Base-by-base conservation (phyloP, 208 protist genomes). In the Leishmania braziliensis region DNA sequence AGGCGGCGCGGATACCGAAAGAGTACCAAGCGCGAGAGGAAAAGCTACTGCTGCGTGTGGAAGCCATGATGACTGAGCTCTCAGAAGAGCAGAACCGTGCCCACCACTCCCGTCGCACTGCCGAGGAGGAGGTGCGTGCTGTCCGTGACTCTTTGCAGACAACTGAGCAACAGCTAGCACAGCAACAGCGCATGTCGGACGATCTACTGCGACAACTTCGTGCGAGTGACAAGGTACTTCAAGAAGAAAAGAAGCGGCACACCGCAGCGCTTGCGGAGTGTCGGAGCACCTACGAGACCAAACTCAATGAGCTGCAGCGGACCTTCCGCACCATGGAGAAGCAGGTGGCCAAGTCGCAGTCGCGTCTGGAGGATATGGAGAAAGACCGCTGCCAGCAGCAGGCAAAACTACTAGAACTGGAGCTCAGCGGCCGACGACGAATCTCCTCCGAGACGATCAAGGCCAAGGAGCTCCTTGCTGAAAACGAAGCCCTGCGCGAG, bases 401-500 rank as follows among this genome's bases (percentile, higher is more conserved):
- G 63, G 82, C 83, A 51, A 68, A 77, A 50, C 82, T 90, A 46
- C 80, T 81, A 29, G 77, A 89, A 74, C 58, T 85, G 39, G 78
- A 89, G 70, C 43, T 81, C 5, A 75, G 84, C 75, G 65, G 77
- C 74, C 71, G 78, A 5, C 82, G 82, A 3, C 73, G 72, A 9
- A 80, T 75, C n/a, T 82, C 81, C 54, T 60, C 75, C 12, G 81
- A 78, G 63, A 66, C 73, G 29, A 66, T 78, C 77, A 66, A 80
- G 71, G 58, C 65, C 0, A 82, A 84, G 60, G 75, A 53, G 33
- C 75, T 92, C 56, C 46, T 62, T 16, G 43, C 69, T 10, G 81
- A 93, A 33, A 86, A 78, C n/a, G 79, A 87, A 43, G 80, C 80
- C 10, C 73, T 95, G 43, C 85, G 84, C 60, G 89, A 92, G 70